Conservation (phyloP, 768 basidiomycete species). For the Lyophyllum semitale region DNA sequence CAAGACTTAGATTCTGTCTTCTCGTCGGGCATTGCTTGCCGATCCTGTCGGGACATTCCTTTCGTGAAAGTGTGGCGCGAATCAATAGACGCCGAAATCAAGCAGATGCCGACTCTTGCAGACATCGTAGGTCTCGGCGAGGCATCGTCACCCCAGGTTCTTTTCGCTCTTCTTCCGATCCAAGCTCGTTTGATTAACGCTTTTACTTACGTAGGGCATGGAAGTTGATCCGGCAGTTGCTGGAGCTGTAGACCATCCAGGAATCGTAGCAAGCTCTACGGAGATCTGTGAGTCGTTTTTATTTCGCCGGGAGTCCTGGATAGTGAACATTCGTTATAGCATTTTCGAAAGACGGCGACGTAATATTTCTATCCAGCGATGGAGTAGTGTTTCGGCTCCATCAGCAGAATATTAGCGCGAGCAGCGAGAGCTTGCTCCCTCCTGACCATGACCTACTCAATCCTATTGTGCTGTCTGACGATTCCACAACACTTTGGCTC, state of each 20-base stretch:
- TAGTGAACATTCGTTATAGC: not conserved
- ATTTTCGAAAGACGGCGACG: not conserved
- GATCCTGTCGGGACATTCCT: not conserved
- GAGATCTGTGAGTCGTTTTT: not conserved
- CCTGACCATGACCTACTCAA: not conserved
- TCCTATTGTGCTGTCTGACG: not conserved
- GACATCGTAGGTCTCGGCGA: not conserved
- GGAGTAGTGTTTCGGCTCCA: not conserved
- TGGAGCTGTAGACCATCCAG: not conserved
- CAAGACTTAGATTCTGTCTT: not conserved
- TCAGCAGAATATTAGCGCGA: not conserved
- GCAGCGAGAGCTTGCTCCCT: not conserved
- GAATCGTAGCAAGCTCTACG: not conserved
- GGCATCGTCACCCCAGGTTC: not conserved
- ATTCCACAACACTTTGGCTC: not conserved
- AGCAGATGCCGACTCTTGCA: not conserved
- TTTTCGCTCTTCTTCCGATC: not conserved
- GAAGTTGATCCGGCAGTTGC: not conserved
- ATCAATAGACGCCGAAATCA: not conserved
- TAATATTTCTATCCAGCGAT: conserved; percentile 1
- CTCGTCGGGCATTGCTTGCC: not conserved
- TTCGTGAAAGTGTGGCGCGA: not conserved
- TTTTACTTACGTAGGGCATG: not conserved
- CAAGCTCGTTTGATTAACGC: not conserved
- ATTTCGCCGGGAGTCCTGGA: not conserved